Evolutionary conservation across 805 yeast species (phyloP), one percentile per base, ranked within the genome.

Genomic region (Starmera pachycereana): DNA sequence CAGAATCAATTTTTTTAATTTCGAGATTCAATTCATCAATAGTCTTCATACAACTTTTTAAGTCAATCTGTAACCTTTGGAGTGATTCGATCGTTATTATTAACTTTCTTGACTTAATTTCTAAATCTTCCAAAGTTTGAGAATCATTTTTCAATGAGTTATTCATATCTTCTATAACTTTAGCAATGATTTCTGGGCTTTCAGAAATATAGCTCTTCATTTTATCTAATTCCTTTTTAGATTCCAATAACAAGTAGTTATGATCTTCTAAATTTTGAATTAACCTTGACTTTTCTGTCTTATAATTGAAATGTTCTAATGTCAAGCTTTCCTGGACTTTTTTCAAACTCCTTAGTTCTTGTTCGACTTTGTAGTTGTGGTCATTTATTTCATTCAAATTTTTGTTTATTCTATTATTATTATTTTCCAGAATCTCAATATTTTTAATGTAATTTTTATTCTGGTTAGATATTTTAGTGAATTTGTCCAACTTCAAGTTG

Each of bases 241-340:
- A 56, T 41, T 80, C 86, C 12, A 73, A 59, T 13, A 76, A 62
- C 34, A 77, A 58, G 41, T 73, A 77, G 42, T 73, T 76, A 40
- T 72, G 70, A 44, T 77, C 78, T 47, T 83, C 86, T 8, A 81
- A 57, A 40, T 74, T 72, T 36, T 72, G 72, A 13, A 78, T 66
- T 40, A 81, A 55, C 33, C 71, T 59, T n/a, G 65, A 60, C 54
- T 84, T 85, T 37, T 78, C 78, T 13, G 68, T 60, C 57, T 77
- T 81, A 58, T 84, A 84, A 35, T 68, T 71, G 19, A 69, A 65
- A 53, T 81, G 85, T 46, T 81, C 87, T 11, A 62, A 51, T 0
- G 81, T 71, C 37, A 83, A 61, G 11, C 66, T 56, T 51, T 83
- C 85, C 54, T 85, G 92, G 2, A 71, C 57, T 36, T 65, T 69